Evolutionary conservation across 345 rosid species (phyloP), one percentile per base, ranked within the genome.

Genomic region (Hirschfeldia incana): DNA sequence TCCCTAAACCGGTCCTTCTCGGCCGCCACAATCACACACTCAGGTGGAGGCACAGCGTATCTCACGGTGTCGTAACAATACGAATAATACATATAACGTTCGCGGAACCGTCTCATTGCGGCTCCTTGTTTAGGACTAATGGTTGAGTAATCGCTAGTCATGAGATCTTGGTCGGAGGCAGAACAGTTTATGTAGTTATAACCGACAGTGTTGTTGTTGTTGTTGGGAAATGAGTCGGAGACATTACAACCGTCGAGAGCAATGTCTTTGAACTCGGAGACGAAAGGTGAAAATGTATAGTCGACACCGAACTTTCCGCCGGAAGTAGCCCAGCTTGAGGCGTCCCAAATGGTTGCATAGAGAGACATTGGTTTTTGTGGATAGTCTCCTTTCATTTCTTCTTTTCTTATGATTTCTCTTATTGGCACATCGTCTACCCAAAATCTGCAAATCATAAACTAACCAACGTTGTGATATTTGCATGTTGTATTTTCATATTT

Each of bases 331-430:
- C 99, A 95, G 42, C 75, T 86, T 5, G 99, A 93, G 3, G 93
- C 99, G 61, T 96, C 99, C 99, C 99, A 96, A 16, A 93, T 91
- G 1, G 99, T 93, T 1, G 97, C 94, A 13, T 93, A 96, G 10
- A 96, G 68, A 1, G 93, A 80, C 99, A 96, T 93, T 16, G 99
- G 98, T 69, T 90, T 93, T 6, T 92, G 83, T 68, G 99, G 97
- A 70, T 82, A 95, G 36, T 95, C 99, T 4, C 86, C 82, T 0
- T 92, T 86, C 99, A 90, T 95, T 75, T 76, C 92, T 10, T 83
- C 87, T 4, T 46, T 87, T 16, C 89, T 80, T 16, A 86, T 70
- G 7, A 91, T 86, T 69, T 90, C 97, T 81, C 99, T 76, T 29
- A 93, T 90, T 1, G 98, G 99, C 34, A 91, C 87, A 28, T 95